These are phyloP conservation scores for Mycena maculata DNA, from an alignment of 768 basidiomycete genomes.

Conservation along the genomic window DNA sequence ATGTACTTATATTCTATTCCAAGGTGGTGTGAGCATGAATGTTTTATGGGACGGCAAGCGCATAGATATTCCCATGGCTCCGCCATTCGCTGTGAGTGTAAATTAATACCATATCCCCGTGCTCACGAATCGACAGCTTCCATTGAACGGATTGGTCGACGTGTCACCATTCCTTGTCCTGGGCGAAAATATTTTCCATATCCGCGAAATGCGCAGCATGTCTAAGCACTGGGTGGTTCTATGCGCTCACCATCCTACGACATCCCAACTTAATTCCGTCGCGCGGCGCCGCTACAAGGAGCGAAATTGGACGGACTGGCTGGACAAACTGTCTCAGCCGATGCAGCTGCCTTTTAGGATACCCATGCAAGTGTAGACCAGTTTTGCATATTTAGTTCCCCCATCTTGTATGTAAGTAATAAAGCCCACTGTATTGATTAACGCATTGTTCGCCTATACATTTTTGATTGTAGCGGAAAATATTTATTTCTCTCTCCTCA, in stretches of 20 bases:
- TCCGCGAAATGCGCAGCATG: constrained; percentile 57
- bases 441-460: too few relatives aligned
- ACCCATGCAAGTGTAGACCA: constrained; percentile 8
- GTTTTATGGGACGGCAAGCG: constrained; percentile 43
- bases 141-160: constrained; percentile 62
- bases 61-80: constrained; percentile 52
- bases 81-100: constrained; percentile 52
- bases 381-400: too few relatives aligned
- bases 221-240: constrained; percentile 59
- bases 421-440: too few relatives aligned
- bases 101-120: not conserved
- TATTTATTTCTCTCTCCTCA: too few relatives aligned
- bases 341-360: constrained; percentile 41
- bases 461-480: too few relatives aligned
- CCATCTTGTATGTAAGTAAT: too few relatives aligned
- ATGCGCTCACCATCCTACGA: constrained; percentile 62
- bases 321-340: constrained; percentile 47
- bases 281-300: constrained; percentile 45
- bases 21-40: constrained; percentile 49
- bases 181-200: constrained; percentile 57
- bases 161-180: constrained; percentile 55
- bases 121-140: constrained; percentile 47
- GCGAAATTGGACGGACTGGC: constrained; percentile 56
- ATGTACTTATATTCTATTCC: not conserved
- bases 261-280: constrained; percentile 53